These are phyloP conservation scores for Arctostaphylos glauca DNA, from an alignment of 148 eudicot genomes.

Conservation along the genomic window DNA sequence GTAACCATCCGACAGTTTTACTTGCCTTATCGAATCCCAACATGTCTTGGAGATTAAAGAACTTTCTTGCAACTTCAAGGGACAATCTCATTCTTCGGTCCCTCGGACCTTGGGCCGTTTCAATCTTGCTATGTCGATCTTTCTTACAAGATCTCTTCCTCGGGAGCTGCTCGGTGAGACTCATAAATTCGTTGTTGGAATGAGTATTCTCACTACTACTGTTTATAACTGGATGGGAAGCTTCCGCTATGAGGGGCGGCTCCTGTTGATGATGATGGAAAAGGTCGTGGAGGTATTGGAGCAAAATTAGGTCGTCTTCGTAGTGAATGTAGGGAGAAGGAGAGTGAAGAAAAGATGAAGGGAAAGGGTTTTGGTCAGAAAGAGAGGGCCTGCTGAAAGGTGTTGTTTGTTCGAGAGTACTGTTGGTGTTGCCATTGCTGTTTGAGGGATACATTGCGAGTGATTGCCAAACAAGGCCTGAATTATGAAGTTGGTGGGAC, in stretches of 20 bases:
- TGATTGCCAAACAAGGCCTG: not conserved
- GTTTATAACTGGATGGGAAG: not conserved
- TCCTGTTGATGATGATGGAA: slow-evolving; percentile 21
- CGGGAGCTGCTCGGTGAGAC: not conserved
- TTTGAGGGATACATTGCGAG: slow-evolving; percentile 22
- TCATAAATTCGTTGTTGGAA: not conserved
- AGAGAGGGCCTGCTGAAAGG: not conserved
- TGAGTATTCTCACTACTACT: not conserved
- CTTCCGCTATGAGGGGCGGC: not conserved
- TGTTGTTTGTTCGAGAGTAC: slow-evolving; percentile 10
- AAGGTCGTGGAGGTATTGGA: slow-evolving; percentile 28
- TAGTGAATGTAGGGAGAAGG: slow-evolving; percentile 28
- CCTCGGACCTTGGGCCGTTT: slow-evolving; percentile 60
- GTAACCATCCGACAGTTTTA: slow-evolving; percentile 63
- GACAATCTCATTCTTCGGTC: slow-evolving; percentile 77
- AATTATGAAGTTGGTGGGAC: not conserved
- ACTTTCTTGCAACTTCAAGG: slow-evolving; percentile 54
- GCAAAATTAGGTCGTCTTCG: slow-evolving; percentile 16
- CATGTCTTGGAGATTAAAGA: slow-evolving; percentile 60
- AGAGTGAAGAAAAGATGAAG: slow-evolving; percentile 9
- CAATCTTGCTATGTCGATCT: slow-evolving; percentile 77
- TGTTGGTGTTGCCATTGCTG: not conserved
- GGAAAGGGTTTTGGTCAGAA: not conserved
- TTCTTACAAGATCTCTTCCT: slow-evolving; percentile 43
- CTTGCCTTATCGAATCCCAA: slow-evolving; percentile 66